Percentiles rank a stretch among this genome's conserved stretches.
phyloP scores from a whole-genome alignment of 345 rosid genomes.

The Odontarrhena argentea region DNA sequence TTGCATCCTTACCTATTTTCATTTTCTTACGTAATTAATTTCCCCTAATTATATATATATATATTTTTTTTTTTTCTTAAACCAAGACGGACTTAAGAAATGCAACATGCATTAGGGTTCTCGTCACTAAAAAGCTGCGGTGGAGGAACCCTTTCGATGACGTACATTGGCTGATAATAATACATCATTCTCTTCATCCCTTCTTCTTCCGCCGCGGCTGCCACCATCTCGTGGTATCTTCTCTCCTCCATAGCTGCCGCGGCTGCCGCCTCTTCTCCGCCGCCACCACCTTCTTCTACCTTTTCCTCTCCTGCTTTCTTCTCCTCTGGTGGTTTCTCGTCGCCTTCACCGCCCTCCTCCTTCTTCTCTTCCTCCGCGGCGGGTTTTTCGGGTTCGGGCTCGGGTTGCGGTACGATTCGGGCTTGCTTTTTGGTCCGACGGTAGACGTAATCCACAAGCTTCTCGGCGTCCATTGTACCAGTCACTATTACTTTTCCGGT shows the following conservation, averaged over 20 bases:
- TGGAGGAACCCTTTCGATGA: constrained; percentile 74
- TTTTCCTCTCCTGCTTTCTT: constrained; percentile 33
- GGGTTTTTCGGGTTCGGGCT: constrained; percentile 53
- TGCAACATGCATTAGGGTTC: constrained; percentile 93
- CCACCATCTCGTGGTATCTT: constrained; percentile 27
- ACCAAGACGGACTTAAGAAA: constrained; percentile 46
- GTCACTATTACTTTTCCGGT: constrained; percentile 78
- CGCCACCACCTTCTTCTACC: constrained; percentile 21
- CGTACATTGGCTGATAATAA: constrained; percentile 63
- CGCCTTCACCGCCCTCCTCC: constrained; percentile 52
- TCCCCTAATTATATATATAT: constrained; percentile 14
- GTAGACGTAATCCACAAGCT: constrained; percentile 81
- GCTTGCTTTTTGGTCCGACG: constrained; percentile 85
- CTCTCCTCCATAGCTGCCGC: constrained; percentile 26
- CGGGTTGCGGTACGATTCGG: constrained; percentile 69
- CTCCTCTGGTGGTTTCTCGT: constrained; percentile 42
- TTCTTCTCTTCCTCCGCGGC: constrained; percentile 47
- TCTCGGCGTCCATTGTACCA: constrained; percentile 85
- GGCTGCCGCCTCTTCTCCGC: constrained; percentile 25
- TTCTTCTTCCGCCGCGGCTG: constrained; percentile 51
- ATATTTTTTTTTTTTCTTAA: not conserved
- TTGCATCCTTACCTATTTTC: constrained; percentile 8
- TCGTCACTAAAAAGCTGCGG: constrained; percentile 97
- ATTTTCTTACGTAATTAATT: constrained; percentile 21
- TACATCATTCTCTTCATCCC: constrained; percentile 63